Evolutionary conservation across 2,329 filamentous ascomycete genomes (phyloP).

Genomic region (Epichloe sylvatica): DNA sequence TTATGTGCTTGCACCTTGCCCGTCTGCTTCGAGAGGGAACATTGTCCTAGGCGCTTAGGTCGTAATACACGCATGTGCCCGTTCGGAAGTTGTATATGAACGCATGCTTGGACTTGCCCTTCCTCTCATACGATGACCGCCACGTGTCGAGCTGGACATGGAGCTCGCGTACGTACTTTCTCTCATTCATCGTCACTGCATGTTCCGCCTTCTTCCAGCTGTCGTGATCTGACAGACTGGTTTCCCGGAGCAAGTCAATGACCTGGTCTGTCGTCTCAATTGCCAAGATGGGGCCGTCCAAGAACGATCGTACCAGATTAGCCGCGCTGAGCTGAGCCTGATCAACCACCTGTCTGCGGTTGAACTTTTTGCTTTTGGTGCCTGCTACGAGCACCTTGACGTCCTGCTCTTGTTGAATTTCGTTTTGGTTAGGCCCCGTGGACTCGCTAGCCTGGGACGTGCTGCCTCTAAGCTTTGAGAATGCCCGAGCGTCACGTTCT

Average conservation of each 20-base stretch:
- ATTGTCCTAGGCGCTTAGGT: conserved; percentile 40
- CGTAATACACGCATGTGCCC: conserved; percentile 72
- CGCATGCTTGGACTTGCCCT: conserved; percentile 49
- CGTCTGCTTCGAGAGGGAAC: no score
- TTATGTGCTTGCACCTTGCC: background rate
- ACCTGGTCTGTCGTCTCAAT: conserved; percentile 79
- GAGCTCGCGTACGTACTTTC: conserved; percentile 70
- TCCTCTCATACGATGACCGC: conserved; percentile 41
- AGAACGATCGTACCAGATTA: conserved; percentile 54
- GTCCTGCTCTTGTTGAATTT: conserved; percentile 45
- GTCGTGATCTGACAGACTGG: conserved; percentile 64
- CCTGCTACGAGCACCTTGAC: conserved; percentile 75
- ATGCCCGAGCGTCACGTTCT: conserved; percentile 55
- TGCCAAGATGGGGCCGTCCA: conserved; percentile 68
- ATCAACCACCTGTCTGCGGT: conserved; percentile 74
- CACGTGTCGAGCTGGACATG: conserved; percentile 59
- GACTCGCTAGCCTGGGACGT: conserved; percentile 17
- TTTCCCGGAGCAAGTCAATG: conserved; percentile 61
- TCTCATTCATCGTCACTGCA: conserved; percentile 58
- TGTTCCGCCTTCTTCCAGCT: conserved; percentile 76
- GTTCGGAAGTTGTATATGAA: conserved; percentile 90
- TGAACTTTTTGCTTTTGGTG: conserved; percentile 81
- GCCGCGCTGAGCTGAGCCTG: conserved; percentile 49
- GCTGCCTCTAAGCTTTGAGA: conserved; percentile 26
- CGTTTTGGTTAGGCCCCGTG: conserved; percentile 10